A percentile compares a stretch with the other conserved stretches of the same genome.
Evolutionary conservation across 2,329 filamentous ascomycete genomes (phyloP).

Genomic region (Beauveria australis): DNA sequence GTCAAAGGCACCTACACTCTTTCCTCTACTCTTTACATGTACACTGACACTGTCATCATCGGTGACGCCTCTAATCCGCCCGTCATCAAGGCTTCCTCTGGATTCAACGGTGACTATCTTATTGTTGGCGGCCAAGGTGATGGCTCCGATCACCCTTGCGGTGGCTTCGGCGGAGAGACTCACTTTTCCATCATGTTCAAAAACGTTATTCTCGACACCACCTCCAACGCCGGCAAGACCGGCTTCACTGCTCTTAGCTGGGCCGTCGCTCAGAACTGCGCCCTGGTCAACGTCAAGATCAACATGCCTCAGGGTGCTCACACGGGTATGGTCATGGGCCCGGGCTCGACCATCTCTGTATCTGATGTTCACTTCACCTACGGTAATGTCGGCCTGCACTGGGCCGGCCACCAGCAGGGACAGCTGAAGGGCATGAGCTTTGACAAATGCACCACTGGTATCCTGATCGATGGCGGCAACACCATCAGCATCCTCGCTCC

Average conservation of each 20-base stretch:
- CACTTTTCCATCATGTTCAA: constrained; percentile 17
- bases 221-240: constrained; percentile 11
- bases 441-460: constrained; percentile 12
- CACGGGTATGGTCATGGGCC: constrained; percentile 13
- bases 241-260: constrained; percentile 15
- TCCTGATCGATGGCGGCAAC: constrained; percentile 8
- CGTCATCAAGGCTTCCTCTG: constrained; percentile 57
- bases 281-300: constrained; percentile 15
- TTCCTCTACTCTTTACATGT: constrained; percentile 12
- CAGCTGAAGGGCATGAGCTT: constrained; percentile 9
- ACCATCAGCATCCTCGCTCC: constrained; percentile 7
- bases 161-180: constrained; percentile 15
- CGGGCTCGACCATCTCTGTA: constrained; percentile 15
- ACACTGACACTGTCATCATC: constrained; percentile 63
- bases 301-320: constrained; percentile 13
- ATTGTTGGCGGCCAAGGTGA: constrained; percentile 15
- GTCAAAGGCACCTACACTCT: constrained; percentile 14
- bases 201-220: constrained; percentile 16
- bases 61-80: constrained; percentile 65
- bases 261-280: constrained; percentile 17
- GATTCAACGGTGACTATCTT: constrained; percentile 49
- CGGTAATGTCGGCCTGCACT: constrained; percentile 16
- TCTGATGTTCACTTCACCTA: constrained; percentile 15
- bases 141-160: constrained; percentile 8
- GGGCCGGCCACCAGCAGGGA: constrained; percentile 10